Evolutionary conservation across 352 stramenopile genomes (phyloP).

Genomic region (Pythium myriotylum): DNA sequence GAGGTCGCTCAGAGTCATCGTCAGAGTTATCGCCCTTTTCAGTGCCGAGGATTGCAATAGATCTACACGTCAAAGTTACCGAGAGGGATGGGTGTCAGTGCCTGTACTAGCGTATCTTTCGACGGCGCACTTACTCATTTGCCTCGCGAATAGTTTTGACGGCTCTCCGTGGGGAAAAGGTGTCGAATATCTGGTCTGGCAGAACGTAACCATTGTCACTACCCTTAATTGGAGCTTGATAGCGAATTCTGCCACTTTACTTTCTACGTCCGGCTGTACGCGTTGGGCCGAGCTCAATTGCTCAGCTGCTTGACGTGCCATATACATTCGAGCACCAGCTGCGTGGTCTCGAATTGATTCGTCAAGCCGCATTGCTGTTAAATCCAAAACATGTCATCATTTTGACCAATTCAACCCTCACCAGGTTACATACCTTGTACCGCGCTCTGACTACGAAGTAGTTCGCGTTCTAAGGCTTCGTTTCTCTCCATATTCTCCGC

Average conservation of each 20-base stretch:
- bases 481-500: slow-evolving; percentile 77
- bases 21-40: slow-evolving; percentile 11
- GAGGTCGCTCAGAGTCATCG: slow-evolving; percentile 6
- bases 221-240: neutral
- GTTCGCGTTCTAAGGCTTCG: slow-evolving; percentile 64
- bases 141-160: slow-evolving; percentile 45
- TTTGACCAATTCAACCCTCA: neutral
- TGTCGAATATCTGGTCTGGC: slow-evolving; percentile 62
- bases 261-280: slow-evolving; percentile 43
- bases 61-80: slow-evolving; percentile 11
- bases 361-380: slow-evolving; percentile 50
- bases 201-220: neutral
- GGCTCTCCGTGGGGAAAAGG: slow-evolving; percentile 57
- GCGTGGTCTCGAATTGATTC: slow-evolving; percentile 72
- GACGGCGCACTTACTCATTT: slow-evolving; percentile 37
- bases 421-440: slow-evolving; percentile 40
- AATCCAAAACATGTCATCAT: neutral
- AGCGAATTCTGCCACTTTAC: slow-evolving; percentile 18
- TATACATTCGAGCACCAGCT: slow-evolving; percentile 48
- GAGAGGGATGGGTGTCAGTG: neutral
- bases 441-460: slow-evolving; percentile 54
- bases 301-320: slow-evolving; percentile 51
- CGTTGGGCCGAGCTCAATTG: slow-evolving; percentile 39
- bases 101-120: neutral
- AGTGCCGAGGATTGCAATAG: slow-evolving; percentile 16